A percentile compares a stretch with the other conserved stretches of the same genome.
These are phyloP conservation scores for Knufia petricola DNA, from an alignment of 2,329 filamentous ascomycete species.

Conservation along the genomic window DNA sequence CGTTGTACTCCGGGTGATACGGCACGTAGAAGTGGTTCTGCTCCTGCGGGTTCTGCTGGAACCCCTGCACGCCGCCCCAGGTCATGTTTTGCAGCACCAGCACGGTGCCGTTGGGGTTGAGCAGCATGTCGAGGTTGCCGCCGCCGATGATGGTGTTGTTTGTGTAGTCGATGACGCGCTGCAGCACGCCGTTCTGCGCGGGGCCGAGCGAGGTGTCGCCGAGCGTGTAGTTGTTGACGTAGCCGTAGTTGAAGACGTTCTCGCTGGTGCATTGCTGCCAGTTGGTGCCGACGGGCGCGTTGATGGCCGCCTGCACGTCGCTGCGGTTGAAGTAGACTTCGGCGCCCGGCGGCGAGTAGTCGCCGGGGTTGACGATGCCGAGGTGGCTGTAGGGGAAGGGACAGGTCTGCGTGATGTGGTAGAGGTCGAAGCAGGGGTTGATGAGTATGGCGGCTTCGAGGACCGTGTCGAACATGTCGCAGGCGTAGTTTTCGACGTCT, in stretches of 20 bases:
- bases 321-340: slow-evolving; percentile 43
- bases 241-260: slow-evolving; percentile 35
- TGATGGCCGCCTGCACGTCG: slow-evolving; percentile 41
- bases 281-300: slow-evolving; percentile 35
- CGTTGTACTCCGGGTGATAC: slow-evolving; percentile 35
- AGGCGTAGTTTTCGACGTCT: slow-evolving; percentile 15
- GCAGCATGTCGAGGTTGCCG: slow-evolving; percentile 40
- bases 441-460: slow-evolving; percentile 10
- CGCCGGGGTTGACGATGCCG: slow-evolving; percentile 27
- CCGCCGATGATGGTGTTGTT: slow-evolving; percentile 43
- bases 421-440: slow-evolving; percentile 45
- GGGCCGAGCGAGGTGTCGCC: slow-evolving; percentile 44
- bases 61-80: slow-evolving; percentile 41
- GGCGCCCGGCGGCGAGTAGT: slow-evolving; percentile 32
- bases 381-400: slow-evolving; percentile 29
- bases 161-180: slow-evolving; percentile 41
- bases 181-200: slow-evolving; percentile 44
- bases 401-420: slow-evolving; percentile 39
- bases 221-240: slow-evolving; percentile 16
- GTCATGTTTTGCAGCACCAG: slow-evolving; percentile 46
- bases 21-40: slow-evolving; percentile 34
- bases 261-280: slow-evolving; percentile 34
- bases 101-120: slow-evolving; percentile 42
- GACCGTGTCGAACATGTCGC: slow-evolving; percentile 13
- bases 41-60: slow-evolving; percentile 32